Percentiles rank a stretch among this genome's conserved stretches.
phyloP scores from a whole-genome alignment of 2,329 filamentous ascomycete species.

The Polytolypa hystricis region DNA sequence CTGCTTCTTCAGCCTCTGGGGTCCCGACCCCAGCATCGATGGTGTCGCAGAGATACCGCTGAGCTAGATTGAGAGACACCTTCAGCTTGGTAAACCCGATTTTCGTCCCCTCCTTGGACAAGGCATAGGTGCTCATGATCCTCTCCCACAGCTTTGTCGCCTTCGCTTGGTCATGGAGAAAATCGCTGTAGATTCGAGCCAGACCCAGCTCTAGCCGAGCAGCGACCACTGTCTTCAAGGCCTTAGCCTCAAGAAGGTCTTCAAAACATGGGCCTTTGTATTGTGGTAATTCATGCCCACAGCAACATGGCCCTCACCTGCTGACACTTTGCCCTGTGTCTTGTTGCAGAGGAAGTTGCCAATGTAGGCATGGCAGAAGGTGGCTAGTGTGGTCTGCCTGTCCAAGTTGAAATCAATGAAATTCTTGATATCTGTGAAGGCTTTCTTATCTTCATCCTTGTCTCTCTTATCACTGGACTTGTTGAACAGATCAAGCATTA shows the following conservation, averaged over 20 bases:
- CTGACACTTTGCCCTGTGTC: slow-evolving; percentile 11
- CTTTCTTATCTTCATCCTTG: slow-evolving; percentile 3
- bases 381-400: slow-evolving; percentile 11
- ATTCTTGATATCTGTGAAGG: slow-evolving; percentile 6
- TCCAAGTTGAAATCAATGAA: slow-evolving; percentile 15
- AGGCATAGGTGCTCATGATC: slow-evolving; percentile 5
- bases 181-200: slow-evolving; percentile 6
- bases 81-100: slow-evolving; percentile 1
- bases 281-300: slow-evolving; percentile 14
- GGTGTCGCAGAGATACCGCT: slow-evolving; percentile 4
- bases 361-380: slow-evolving; percentile 17
- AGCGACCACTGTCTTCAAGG: slow-evolving; percentile 3
- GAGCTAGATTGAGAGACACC: slow-evolving; percentile 5
- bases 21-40: slow-evolving; percentile 7
- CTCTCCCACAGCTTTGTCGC: slow-evolving; percentile 9
- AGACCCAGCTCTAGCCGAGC: slow-evolving; percentile 7
- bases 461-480: slow-evolving; percentile 10
- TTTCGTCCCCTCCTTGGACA: slow-evolving; percentile 3
- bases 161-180: slow-evolving; percentile 6
- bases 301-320: slow-evolving; percentile 4
- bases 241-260: slow-evolving; percentile 6
- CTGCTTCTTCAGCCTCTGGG: slow-evolving; percentile 2
- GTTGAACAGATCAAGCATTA: neutral
- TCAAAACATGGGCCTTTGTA: slow-evolving; percentile 12
- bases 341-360: slow-evolving; percentile 15